phyloP scores from a whole-genome alignment of 2,329 filamentous ascomycete species.

The Epichloe glyceriae region DNA sequence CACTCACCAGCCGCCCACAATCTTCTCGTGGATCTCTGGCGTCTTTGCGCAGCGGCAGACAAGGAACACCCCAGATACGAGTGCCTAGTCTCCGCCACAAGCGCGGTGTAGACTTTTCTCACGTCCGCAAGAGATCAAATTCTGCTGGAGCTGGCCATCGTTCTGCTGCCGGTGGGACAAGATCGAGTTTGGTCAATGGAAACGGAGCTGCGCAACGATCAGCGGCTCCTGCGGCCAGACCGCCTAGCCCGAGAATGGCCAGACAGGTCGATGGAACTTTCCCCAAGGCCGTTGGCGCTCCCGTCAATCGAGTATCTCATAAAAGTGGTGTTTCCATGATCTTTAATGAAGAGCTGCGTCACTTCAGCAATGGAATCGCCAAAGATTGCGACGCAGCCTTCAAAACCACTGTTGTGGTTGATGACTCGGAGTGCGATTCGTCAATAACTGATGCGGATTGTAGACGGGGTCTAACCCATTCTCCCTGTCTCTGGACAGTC shows the following conservation, averaged over 20 bases:
- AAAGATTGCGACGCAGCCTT: constrained; percentile 91
- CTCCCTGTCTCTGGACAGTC: constrained; percentile 26
- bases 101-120: constrained; percentile 42
- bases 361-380: constrained; percentile 74
- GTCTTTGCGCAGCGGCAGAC: constrained; percentile 35
- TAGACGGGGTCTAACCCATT: constrained; percentile 27
- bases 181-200: constrained; percentile 8
- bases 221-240: constrained; percentile 10
- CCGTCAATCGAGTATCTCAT: constrained; percentile 1
- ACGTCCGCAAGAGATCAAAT: constrained; percentile 27
- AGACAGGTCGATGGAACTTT: constrained; percentile 13
- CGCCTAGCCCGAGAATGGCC: constrained; percentile 18
- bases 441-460: constrained; percentile 20
- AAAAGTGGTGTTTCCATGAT: constrained; percentile 19
- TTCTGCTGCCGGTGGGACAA: constrained; percentile 5
- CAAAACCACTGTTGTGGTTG: constrained; percentile 46
- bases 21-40: constrained; percentile 31
- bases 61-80: constrained; percentile 29
- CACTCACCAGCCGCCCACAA: constrained; percentile 17
- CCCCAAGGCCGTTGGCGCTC: constrained; percentile 14
- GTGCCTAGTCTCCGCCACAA: constrained; percentile 32
- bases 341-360: constrained; percentile 62
- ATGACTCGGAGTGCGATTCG: constrained; percentile 21
- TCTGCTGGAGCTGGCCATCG: constrained; percentile 14
- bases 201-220: constrained; percentile 11